Evolutionary conservation across 2,329 filamentous ascomycete species (phyloP), one percentile per base, ranked within the genome.

Genomic region (Catunica adiposa): DNA sequence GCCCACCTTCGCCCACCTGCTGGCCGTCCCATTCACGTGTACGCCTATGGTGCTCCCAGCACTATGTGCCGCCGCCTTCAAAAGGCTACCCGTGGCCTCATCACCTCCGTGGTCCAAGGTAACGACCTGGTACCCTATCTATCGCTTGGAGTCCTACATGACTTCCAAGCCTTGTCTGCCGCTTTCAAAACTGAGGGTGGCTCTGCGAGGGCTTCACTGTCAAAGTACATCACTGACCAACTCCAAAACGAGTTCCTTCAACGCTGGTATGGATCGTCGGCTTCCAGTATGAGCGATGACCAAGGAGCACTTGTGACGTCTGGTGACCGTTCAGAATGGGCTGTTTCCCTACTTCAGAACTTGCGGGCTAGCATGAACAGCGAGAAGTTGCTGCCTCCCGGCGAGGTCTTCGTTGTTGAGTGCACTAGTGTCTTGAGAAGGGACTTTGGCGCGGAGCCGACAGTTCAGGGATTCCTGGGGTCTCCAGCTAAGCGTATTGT

Each of bases 331-430:
- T 44, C 56, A 48, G 72, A 78, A 29, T 89, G 84, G 84, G 80
- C 81, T 0, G 80, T 80, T 64, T 75, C 80, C 0, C 78, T 83
- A 0, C 71, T 89, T 4, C 80, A 82, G 62, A 76, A 76, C 0
- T 67, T 89, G 15, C 74, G 84, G 1, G 77, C 77, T 2, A 79
- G 75, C 61, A 86, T 89, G 80, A 73, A 77, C 59, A 82, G 77
- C 53, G 71, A 76, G 31, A 88, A 88, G 63, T 72, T 89, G 1
- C 68, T 87, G 50, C 85, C 85, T 1, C 85, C 85, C 0, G 85
- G 85, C 1, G 84, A 89, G 64, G 82, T 89, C 0, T 88, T 89
- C 62, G 71, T 80, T 1, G 74, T 89, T 1, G 83, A 87, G 67
- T 82, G 75, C 23, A 80, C 79, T 64, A 73, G 74, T 7, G 83